Conservation (phyloP, 345 rosid species). For the Euphorbia peplus region DNA sequence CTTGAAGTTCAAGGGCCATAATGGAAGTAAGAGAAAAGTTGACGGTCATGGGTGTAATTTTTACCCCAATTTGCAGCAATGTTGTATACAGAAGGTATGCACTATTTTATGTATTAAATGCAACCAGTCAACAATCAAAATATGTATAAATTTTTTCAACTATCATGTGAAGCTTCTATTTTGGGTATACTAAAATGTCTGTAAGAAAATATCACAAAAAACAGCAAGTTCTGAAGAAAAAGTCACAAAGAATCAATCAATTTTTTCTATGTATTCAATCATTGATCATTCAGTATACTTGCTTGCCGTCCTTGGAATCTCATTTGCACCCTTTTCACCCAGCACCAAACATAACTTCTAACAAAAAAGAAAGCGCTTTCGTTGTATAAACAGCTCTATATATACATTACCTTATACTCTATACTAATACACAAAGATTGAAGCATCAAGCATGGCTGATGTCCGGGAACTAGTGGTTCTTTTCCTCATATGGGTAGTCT, state of each 20-base stretch:
- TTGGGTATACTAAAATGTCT: background rate
- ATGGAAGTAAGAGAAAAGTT: too few relatives aligned
- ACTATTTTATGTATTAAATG: background rate
- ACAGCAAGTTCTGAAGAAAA: background rate
- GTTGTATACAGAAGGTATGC: background rate
- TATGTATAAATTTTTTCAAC: background rate
- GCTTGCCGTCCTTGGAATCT: conserved; percentile 4
- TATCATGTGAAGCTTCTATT: background rate
- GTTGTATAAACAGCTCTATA: conserved; percentile 5
- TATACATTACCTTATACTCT: background rate
- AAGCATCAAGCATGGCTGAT: conserved; percentile 33
- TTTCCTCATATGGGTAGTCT: conserved; percentile 40
- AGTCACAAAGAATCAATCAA: background rate
- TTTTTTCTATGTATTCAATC: background rate
- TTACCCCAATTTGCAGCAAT: too few relatives aligned
- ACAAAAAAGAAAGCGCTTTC: background rate
- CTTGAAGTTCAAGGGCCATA: too few relatives aligned
- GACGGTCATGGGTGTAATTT: too few relatives aligned
- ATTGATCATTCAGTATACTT: background rate
- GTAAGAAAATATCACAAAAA: background rate
- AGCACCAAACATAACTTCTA: background rate
- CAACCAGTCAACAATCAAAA: background rate
- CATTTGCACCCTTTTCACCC: background rate
- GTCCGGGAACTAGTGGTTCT: conserved; percentile 32
- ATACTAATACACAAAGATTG: background rate